These are phyloP conservation scores for Nakazawaea ambrosiae DNA, from an alignment of 805 yeast genomes.

Conservation along the genomic window DNA sequence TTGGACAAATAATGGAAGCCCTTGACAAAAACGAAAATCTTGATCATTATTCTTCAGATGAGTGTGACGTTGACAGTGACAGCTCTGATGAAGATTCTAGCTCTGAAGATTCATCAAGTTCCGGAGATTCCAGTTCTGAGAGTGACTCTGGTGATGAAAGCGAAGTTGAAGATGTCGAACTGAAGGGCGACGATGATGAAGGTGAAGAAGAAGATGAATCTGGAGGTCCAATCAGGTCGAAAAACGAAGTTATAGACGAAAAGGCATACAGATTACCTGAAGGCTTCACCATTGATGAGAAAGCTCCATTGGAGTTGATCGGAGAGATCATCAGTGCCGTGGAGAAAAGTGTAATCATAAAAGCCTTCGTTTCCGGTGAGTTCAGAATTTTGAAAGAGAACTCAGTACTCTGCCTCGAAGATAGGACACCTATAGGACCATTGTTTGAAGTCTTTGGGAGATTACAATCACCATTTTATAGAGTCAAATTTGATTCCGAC, in stretches of 20 bases:
- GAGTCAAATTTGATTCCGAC: constrained; percentile 55
- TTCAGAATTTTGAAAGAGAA: constrained; percentile 75
- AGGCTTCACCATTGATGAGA: constrained; percentile 50
- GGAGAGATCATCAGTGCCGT: constrained; percentile 68
- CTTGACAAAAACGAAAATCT: constrained; percentile 9
- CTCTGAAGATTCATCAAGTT: constrained; percentile 17
- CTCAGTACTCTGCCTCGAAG: constrained; percentile 72
- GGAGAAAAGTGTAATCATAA: constrained; percentile 64
- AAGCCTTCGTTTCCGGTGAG: constrained; percentile 76
- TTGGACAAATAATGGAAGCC: no score
- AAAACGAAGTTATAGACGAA: constrained; percentile 70
- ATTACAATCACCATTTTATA: constrained; percentile 71
- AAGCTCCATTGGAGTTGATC: constrained; percentile 60
- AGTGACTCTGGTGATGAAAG: constrained; percentile 14
- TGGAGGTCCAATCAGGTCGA: constrained; percentile 65
- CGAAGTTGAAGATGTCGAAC: constrained; percentile 6
- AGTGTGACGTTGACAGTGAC: constrained; percentile 13
- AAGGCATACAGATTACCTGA: constrained; percentile 61
- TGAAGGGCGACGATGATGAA: constrained; percentile 18
- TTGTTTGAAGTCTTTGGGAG: constrained; percentile 88
- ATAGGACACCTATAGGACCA: constrained; percentile 64
- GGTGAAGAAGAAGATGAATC: constrained; percentile 14
- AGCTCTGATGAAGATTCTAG: constrained; percentile 19
- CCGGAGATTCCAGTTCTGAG: constrained; percentile 12
- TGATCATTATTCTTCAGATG: constrained; percentile 15